Evolutionary conservation across 441 rosid species (phyloP).

Genomic region (Euphorbia celastroides): DNA sequence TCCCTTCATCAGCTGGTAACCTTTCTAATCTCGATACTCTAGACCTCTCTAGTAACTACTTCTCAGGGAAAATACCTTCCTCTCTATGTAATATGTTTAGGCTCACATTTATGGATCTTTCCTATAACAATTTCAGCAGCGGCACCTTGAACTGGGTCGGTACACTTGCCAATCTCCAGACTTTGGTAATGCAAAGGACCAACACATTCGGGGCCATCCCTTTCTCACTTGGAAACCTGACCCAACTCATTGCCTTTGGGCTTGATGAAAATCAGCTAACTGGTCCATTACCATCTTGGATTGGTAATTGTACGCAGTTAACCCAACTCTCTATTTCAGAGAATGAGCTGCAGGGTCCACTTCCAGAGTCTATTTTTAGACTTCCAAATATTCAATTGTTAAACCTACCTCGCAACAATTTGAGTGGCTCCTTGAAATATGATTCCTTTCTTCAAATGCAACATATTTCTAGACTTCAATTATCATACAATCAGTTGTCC

Average conservation of each 20-base stretch:
- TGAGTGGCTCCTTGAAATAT: slow-evolving; percentile 12
- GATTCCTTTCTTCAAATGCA: slow-evolving; percentile 12
- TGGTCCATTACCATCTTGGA: slow-evolving; percentile 39
- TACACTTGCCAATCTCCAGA: slow-evolving; percentile 6
- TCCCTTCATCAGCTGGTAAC: slow-evolving; percentile 4
- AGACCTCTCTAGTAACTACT: background rate
- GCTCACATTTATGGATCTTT: background rate
- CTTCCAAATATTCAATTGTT: slow-evolving; percentile 30
- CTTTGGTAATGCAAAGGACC: background rate
- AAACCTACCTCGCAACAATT: background rate
- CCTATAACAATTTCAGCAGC: background rate
- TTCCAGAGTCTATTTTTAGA: slow-evolving; percentile 28
- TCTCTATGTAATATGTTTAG: slow-evolving; percentile 34
- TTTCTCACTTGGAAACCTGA: slow-evolving; percentile 15
- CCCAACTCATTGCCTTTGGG: background rate
- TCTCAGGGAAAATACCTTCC: slow-evolving; percentile 17
- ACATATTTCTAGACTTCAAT: background rate
- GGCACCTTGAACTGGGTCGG: slow-evolving; percentile 1
- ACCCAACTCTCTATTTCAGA: slow-evolving; percentile 32
- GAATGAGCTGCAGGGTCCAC: slow-evolving; percentile 42
- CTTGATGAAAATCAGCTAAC: slow-evolving; percentile 14
- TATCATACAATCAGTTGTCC: slow-evolving; percentile 14
- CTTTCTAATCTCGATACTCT: background rate
- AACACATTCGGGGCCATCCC: slow-evolving; percentile 17
- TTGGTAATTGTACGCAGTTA: slow-evolving; percentile 35